Conservation (phyloP, 495 filamentous ascomycete genomes). For the Aspergillus incahuasiensis region DNA sequence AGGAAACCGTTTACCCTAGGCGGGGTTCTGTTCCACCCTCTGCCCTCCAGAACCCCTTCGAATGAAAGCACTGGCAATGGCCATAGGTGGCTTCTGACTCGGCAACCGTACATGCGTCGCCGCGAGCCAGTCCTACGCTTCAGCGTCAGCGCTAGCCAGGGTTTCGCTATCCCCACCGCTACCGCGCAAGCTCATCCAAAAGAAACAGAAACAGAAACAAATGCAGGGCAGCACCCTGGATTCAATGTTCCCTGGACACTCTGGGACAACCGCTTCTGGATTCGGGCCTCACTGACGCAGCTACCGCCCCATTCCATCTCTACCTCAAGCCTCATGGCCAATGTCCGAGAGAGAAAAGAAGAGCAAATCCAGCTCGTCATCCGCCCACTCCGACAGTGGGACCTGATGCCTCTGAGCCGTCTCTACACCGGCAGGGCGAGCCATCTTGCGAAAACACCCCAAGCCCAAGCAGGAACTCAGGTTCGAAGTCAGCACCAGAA, state of each 20-base stretch:
- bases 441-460: no score
- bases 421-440: neutral
- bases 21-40: conserved; percentile 50
- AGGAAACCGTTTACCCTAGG: conserved; percentile 48
- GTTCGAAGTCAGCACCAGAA: neutral
- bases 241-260: conserved; percentile 37
- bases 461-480: neutral
- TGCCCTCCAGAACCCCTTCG: conserved; percentile 25
- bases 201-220: no score
- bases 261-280: conserved; percentile 85
- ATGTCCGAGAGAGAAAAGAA: neutral
- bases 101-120: conserved; percentile 44
- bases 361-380: conserved; percentile 19
- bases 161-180: no score
- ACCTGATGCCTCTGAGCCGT: conserved; percentile 33
- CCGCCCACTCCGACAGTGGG: conserved; percentile 45
- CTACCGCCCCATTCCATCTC: neutral
- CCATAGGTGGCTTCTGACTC: conserved; percentile 45
- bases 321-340: neutral
- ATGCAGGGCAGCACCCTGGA: no score
- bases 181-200: no score
- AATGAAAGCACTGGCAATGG: conserved; percentile 11
- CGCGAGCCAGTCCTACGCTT: conserved; percentile 14
- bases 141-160: neutral
- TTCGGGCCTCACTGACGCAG: conserved; percentile 47